Conservation (phyloP, 1,284 basidiomycete genomes). For the Clitocybe nebularis region DNA sequence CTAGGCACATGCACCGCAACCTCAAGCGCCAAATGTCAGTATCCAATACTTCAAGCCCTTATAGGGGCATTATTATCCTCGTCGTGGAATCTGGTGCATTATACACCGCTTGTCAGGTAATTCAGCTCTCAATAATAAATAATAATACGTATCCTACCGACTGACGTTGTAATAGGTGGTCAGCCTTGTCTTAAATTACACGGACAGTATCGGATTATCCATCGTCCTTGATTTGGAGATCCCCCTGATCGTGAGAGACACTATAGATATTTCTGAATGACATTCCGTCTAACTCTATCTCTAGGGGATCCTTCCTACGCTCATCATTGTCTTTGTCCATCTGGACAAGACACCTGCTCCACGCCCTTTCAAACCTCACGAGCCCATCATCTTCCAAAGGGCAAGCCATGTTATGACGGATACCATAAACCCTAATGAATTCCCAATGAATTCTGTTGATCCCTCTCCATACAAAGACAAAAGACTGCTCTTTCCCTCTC, state of each 20-base stretch:
- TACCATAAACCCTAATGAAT: background rate
- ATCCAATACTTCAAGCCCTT: conserved; percentile 3
- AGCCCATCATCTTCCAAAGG: conserved; percentile 19
- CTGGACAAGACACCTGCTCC: background rate
- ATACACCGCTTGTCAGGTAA: conserved; percentile 13
- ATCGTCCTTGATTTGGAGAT: conserved; percentile 16
- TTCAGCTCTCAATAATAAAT: background rate
- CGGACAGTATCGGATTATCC: conserved; percentile 11
- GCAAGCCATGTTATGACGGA: background rate
- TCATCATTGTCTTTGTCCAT: conserved; percentile 2
- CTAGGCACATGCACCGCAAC: conserved; percentile 11
- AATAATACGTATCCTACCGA: background rate
- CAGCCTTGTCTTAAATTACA: conserved; percentile 14
- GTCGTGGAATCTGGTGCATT: conserved; percentile 16
- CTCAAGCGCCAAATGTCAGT: background rate
- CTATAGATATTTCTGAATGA: too few species aligned
- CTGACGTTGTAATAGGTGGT: conserved; percentile 1
- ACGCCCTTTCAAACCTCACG: background rate
- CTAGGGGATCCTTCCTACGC: conserved; percentile 1
- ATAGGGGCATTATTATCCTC: conserved; percentile 10
- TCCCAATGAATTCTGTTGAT: background rate
- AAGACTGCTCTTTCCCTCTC: background rate
- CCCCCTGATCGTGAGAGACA: conserved; percentile 18
- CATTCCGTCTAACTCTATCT: too few species aligned
- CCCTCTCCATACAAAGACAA: background rate